phyloP scores from a whole-genome alignment of 2,329 filamentous ascomycete genomes.

The Zymoseptoria crescenta region DNA sequence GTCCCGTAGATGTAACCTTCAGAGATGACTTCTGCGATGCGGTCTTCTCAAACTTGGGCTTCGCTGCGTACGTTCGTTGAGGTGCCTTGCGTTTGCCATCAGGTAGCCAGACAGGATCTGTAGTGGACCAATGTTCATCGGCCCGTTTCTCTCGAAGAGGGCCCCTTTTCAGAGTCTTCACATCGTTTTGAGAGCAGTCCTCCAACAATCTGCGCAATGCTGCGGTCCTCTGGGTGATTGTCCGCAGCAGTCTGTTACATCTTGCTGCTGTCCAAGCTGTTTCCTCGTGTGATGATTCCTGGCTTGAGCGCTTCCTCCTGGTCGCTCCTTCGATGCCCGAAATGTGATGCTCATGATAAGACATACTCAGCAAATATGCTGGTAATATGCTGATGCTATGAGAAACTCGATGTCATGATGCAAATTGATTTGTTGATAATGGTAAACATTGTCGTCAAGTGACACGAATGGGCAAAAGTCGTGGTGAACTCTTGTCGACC shows the following conservation, averaged over 20 bases:
- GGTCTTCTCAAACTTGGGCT: conserved; percentile 1
- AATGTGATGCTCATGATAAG: background rate
- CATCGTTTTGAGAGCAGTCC: background rate
- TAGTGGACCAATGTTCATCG: conserved; percentile 8
- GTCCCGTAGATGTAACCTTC: background rate
- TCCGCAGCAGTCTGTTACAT: conserved; percentile 15
- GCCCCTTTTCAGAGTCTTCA: background rate
- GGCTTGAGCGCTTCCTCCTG: conserved; percentile 7
- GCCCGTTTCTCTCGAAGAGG: background rate
- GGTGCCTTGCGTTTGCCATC: conserved; percentile 4
- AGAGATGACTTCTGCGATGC: background rate
- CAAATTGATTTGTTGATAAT: background rate
- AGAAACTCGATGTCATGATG: background rate
- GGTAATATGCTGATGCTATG: background rate
- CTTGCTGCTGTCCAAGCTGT: conserved; percentile 17
- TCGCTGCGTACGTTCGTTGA: conserved; percentile 9
- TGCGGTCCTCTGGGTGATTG: conserved; percentile 12
- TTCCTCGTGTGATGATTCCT: conserved; percentile 7
- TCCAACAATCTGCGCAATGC: conserved; percentile 9
- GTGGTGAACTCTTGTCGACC: too few species aligned
- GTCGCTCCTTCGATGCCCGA: background rate
- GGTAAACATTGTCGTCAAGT: background rate
- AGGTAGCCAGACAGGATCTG: conserved; percentile 15
- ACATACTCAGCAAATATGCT: background rate
- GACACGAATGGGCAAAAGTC: background rate